Conservation (phyloP, 495 filamentous ascomycete genomes). For the Glutinoglossum americanum region DNA sequence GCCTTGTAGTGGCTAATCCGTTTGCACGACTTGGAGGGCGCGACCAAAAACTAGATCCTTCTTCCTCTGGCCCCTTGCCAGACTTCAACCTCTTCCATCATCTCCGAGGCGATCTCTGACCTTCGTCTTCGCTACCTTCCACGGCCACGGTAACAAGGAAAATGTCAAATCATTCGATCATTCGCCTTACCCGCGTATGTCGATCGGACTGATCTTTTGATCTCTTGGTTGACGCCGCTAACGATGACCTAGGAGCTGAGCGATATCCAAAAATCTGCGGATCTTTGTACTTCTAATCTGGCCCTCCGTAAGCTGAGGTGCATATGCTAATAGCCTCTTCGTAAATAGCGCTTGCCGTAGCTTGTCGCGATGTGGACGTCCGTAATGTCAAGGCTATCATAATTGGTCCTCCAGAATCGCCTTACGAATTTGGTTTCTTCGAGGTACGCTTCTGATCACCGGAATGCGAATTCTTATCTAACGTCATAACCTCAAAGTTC, state of each 20-base stretch:
- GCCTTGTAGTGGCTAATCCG: not conserved
- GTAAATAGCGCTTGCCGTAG: constrained; percentile 54
- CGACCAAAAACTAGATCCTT: not conserved
- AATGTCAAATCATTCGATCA: constrained; percentile 74
- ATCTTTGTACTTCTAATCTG: constrained; percentile 42
- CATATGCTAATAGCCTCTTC: not conserved
- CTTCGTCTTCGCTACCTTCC: not conserved
- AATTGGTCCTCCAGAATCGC: constrained; percentile 81
- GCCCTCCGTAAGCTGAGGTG: not conserved
- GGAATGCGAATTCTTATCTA: not conserved
- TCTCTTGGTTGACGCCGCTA: constrained; percentile 4
- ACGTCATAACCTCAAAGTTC: constrained; percentile 25
- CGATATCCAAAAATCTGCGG: constrained; percentile 57
- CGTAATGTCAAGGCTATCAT: constrained; percentile 76
- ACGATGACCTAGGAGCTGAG: constrained; percentile 42
- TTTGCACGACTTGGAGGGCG: not conserved
- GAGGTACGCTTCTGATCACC: constrained; percentile 32
- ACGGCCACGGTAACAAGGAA: constrained; percentile 13
- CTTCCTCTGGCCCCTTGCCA: not conserved
- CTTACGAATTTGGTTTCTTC: constrained; percentile 95
- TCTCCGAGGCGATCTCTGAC: not conserved
- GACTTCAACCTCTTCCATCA: not conserved
- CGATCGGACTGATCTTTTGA: constrained; percentile 5
- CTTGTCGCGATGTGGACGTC: constrained; percentile 68
- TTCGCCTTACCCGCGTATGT: constrained; percentile 62